These are phyloP conservation scores for Diphasiastrum complanatum DNA, from an alignment of 83 land plant species.

Conservation along the genomic window DNA sequence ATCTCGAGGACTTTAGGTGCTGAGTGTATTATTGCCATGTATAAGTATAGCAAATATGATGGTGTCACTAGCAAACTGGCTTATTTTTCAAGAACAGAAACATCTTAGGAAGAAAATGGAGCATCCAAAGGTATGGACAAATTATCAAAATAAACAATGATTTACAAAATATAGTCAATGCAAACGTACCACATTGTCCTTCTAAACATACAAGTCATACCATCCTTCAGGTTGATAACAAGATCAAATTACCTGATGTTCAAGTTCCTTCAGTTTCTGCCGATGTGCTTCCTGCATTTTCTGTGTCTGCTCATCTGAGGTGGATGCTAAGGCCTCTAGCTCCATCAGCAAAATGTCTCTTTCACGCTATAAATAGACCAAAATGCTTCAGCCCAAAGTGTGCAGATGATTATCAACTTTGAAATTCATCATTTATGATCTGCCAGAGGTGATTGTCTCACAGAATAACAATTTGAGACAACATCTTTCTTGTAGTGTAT, in stretches of 20 bases:
- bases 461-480: not conserved
- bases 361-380: slow-evolving; percentile 51
- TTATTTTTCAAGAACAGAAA: too few species aligned
- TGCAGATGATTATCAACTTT: not conserved
- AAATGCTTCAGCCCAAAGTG: not conserved
- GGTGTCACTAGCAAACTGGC: too few species aligned
- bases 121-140: too few species aligned
- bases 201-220: too few species aligned
- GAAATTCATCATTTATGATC: not conserved
- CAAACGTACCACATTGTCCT: not conserved
- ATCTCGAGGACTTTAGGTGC: too few species aligned
- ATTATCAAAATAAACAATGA: not conserved
- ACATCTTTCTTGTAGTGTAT: too few species aligned
- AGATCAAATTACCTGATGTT: slow-evolving; percentile 56
- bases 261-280: slow-evolving; percentile 71
- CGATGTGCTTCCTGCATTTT: slow-evolving; percentile 66
- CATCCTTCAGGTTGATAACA: too few species aligned
- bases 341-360: slow-evolving; percentile 64
- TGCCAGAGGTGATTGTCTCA: not conserved
- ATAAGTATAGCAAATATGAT: too few species aligned
- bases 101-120: too few species aligned
- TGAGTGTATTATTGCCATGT: too few species aligned
- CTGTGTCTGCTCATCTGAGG: slow-evolving; percentile 68
- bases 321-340: slow-evolving; percentile 53
- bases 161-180: not conserved